Conservation (phyloP, 2,329 filamentous ascomycete species). For the Fusarium piperis region DNA sequence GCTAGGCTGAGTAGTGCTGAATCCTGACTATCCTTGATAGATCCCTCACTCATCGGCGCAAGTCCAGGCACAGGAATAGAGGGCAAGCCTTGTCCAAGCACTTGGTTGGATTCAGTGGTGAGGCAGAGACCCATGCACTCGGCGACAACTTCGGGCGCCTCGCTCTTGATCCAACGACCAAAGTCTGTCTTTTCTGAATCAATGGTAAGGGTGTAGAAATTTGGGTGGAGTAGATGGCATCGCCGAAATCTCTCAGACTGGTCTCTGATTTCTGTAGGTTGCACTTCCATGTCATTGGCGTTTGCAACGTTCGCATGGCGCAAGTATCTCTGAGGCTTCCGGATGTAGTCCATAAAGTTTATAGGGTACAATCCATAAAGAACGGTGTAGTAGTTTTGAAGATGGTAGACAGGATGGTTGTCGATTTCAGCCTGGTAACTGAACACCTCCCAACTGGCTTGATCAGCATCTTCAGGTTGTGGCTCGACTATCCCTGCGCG, state of each 20-base stretch:
- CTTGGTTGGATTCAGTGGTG: constrained; percentile 40
- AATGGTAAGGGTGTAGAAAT: constrained; percentile 81
- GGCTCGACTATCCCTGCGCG: constrained; percentile 52
- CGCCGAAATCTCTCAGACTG: constrained; percentile 79
- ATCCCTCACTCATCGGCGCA: constrained; percentile 42
- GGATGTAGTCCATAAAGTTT: constrained; percentile 87
- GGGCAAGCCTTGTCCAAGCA: constrained; percentile 38
- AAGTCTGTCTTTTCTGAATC: constrained; percentile 82
- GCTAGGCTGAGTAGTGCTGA: constrained; percentile 53
- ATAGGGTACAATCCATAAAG: constrained; percentile 85
- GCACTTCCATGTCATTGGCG: constrained; percentile 79
- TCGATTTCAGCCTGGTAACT: constrained; percentile 70
- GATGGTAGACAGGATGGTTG: constrained; percentile 70
- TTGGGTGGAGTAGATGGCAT: constrained; percentile 81
- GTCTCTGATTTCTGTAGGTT: constrained; percentile 79
- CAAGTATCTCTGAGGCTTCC: constrained; percentile 82
- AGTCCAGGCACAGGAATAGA: constrained; percentile 30
- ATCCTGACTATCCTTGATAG: constrained; percentile 48
- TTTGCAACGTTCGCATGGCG: constrained; percentile 76
- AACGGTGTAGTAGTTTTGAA: constrained; percentile 81
- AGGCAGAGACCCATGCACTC: constrained; percentile 78
- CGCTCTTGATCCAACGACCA: constrained; percentile 81
- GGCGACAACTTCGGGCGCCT: constrained; percentile 81
- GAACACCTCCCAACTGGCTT: constrained; percentile 69
- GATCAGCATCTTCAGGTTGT: constrained; percentile 52